Conservation (phyloP, 371 early-diverging fungal species). For the Mucor ambiguus region DNA sequence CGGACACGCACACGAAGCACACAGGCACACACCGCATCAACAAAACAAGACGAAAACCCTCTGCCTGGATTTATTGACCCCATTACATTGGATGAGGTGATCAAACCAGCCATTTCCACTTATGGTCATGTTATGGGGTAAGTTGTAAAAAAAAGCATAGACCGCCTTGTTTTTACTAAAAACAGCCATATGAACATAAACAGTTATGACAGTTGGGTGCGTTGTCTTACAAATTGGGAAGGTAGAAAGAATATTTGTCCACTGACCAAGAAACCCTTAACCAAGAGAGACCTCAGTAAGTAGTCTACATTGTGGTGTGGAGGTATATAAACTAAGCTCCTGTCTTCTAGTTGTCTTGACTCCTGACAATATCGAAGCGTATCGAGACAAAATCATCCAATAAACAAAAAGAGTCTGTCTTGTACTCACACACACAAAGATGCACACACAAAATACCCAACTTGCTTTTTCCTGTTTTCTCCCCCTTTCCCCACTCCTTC, state of each 20-base stretch:
- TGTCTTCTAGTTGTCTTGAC: constrained; percentile 29
- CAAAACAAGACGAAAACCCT: constrained; percentile 66
- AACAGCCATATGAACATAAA: not conserved
- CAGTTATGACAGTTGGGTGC: constrained; percentile 89
- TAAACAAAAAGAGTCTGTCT: constrained; percentile 3
- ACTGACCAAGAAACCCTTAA: constrained; percentile 89
- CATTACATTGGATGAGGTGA: constrained; percentile 88
- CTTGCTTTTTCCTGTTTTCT: not conserved
- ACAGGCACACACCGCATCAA: constrained; percentile 22
- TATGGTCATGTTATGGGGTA: constrained; percentile 95
- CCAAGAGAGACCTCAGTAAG: constrained; percentile 81
- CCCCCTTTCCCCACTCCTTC: not conserved
- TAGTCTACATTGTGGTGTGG: not conserved
- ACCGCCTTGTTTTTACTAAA: not conserved
- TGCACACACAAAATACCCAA: not conserved
- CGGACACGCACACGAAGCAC: constrained; percentile 22
- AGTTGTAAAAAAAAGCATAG: constrained; percentile 6
- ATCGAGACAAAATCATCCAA: constrained; percentile 35
- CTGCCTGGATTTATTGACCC: constrained; percentile 92
- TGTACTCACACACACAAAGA: not conserved
- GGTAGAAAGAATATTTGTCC: constrained; percentile 89
- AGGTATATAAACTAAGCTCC: not conserved
- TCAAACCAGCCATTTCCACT: constrained; percentile 93
- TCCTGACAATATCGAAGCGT: constrained; percentile 39
- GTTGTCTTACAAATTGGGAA: constrained; percentile 82